Conservation (phyloP, 2,329 filamentous ascomycete species). For the Penicillium sp. region DNA sequence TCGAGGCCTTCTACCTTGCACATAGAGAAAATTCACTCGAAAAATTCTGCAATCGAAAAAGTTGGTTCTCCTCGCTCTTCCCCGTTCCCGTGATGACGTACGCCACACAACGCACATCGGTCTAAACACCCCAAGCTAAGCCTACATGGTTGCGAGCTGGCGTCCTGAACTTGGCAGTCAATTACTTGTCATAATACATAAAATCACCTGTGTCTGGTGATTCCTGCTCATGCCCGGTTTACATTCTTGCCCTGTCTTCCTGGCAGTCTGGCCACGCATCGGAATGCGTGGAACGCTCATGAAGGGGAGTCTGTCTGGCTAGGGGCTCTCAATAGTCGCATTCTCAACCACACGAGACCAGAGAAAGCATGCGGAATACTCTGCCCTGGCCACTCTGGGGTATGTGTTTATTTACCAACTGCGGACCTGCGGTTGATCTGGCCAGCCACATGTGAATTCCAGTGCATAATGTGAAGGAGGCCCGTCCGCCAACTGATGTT, state of each 20-base stretch:
- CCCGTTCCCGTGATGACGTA: neutral
- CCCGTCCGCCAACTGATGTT: neutral
- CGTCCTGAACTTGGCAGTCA: neutral
- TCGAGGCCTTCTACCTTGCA: neutral
- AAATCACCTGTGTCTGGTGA: neutral
- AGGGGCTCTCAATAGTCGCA: conserved; percentile 15
- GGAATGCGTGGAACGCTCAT: conserved; percentile 14
- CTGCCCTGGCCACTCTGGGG: neutral
- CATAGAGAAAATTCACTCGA: neutral
- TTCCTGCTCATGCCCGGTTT: conserved; percentile 3
- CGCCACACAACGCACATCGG: conserved; percentile 16
- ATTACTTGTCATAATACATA: neutral
- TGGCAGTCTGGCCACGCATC: neutral
- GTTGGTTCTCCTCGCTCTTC: neutral
- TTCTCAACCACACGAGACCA: conserved; percentile 11
- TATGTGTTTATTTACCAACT: neutral
- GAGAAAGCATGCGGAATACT: neutral
- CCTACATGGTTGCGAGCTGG: neutral
- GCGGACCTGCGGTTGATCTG: neutral
- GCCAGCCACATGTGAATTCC: neutral
- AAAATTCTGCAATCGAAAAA: neutral
- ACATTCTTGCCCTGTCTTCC: conserved; percentile 13
- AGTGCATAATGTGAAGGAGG: conserved; percentile 5
- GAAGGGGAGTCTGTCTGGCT: neutral
- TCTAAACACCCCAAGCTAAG: conserved; percentile 10